Percentiles rank a stretch among this genome's conserved stretches.
Evolutionary conservation across 1,139 yeast species (phyloP).

Genomic region (Lodderomyces pseudojiufengensis): DNA sequence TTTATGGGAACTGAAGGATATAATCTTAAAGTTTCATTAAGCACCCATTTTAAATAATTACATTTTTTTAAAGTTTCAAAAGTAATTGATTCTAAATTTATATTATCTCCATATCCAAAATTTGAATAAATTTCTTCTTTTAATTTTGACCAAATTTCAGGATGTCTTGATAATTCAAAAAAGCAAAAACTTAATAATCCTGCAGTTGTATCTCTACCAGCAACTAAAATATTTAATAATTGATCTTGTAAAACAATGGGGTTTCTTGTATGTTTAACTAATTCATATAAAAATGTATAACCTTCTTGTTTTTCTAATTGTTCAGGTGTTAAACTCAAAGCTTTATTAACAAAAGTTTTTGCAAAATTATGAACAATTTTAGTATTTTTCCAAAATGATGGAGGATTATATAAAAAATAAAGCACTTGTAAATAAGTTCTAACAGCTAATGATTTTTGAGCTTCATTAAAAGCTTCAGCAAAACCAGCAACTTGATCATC

Average conservation of each 20-base stretch:
- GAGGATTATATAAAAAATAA: slow-evolving; percentile 27
- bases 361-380: slow-evolving; percentile 34
- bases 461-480: slow-evolving; percentile 27
- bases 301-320: slow-evolving; percentile 39
- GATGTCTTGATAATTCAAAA: slow-evolving; percentile 44
- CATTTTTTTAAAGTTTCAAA: slow-evolving; percentile 49
- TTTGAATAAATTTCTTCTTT: slow-evolving; percentile 25
- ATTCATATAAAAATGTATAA: slow-evolving; percentile 48
- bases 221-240: slow-evolving; percentile 47
- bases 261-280: slow-evolving; percentile 48
- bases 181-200: slow-evolving; percentile 46
- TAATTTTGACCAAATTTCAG: slow-evolving; percentile 35
- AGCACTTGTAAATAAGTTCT: slow-evolving; percentile 25
- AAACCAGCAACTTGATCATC: slow-evolving; percentile 15
- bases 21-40: slow-evolving; percentile 49
- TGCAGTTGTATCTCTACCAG: slow-evolving; percentile 60
- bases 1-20: slow-evolving; percentile 54
- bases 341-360: slow-evolving; percentile 28
- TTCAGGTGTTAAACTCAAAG: slow-evolving; percentile 24
- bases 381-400: slow-evolving; percentile 27
- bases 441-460: slow-evolving; percentile 26
- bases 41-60: slow-evolving; percentile 42
- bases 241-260: slow-evolving; percentile 49
- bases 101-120: slow-evolving; percentile 31
- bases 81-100: slow-evolving; percentile 22